Evolutionary conservation across 2,329 filamentous ascomycete genomes (phyloP), one percentile per base, ranked within the genome.

Genomic region (Phyllosticta capitalensis): DNA sequence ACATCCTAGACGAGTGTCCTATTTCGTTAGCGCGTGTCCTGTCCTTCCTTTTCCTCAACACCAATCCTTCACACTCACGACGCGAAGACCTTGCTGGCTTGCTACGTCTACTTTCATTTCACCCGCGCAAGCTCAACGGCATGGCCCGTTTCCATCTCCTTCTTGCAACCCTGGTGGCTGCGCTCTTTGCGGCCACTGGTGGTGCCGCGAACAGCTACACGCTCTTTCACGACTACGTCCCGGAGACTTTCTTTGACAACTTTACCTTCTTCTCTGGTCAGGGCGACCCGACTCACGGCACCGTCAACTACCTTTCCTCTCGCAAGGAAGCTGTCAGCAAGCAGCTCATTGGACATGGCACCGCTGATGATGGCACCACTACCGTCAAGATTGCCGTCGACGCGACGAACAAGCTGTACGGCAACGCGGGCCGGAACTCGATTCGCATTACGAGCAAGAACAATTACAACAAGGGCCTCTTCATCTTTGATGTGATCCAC

Each of bases 281-380:
- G n/a, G 54, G 54, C 65, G 78, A 79, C 61, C 78, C 77, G 0
- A 79, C 78, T 1, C 65, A 75, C 54, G 75, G 75, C 7, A 73
- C 74, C 48, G 67, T 73, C 17, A 64, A 75, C 57, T 78, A 76
- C 63, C 70, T 77, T 52, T 54, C 56, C 12, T 19, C 38, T 45
- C 56, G 51, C 52, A 45, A 59, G 38, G 52, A 20, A 26, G 56
- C 56, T 2, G 20, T 10, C 6, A 24, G 21, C 52, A 50, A 24
- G 24, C 21, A 51, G 24, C 30, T 59, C 19, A 54, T 59, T 45
- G 70, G 72, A 52, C 65, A 69, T 58, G 62, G 63, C 21, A 72
- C 67, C 22, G 75, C 75, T 7, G 66, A 68, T 33, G 67, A 70
- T 26, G 66, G 71, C 56, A 75, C 74, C 38, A 58, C 59, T 24